Evolutionary conservation across 1,139 yeast genomes (phyloP), one percentile per base, ranked within the genome.

Genomic region (Sugiyamaella xylanicola): DNA sequence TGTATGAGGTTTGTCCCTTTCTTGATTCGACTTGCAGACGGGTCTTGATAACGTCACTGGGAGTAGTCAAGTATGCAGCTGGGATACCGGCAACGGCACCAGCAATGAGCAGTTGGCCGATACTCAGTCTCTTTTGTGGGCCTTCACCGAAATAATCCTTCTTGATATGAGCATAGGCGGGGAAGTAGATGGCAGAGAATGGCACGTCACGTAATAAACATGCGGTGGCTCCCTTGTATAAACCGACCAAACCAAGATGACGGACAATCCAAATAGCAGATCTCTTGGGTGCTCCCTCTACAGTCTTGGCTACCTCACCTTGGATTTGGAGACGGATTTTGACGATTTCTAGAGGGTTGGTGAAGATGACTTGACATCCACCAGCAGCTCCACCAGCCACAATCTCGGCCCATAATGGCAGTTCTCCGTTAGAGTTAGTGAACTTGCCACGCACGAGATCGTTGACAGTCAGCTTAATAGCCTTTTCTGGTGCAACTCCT

Each of bases 61-160:
- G 98, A 1, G 98, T 92, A 3, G 98, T 92, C 66, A 92, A 77
- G 72, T 87, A 92, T 4, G 99, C 99, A 39, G 98, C 95, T 11
- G 99, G 99, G 75, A 95, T 91, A 70, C 99, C 99, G 19, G 99
- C 98, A 65, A 92, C 72, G 11, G 97, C 98, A 73, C 99, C 99
- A 61, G 96, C 83, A 16, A 83, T 72, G 61, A 93, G 81, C 64
- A 93, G 77, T 72, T 93, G 96, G 86, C 92, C 85, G 22, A 96
- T 82, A 61, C 83, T 83, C 59, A 93, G 80, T 59, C 78, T 72
- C 61, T 79, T 75, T 53, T 72, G 70, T 4, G 97, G 96, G 65
- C 93, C 96, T 68, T 87, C 93, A 56, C 87, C 83, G 72, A 91
- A 92, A 65, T 89, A 71, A 65, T 85, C 82, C 72, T 83, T 86